These are phyloP conservation scores for Wickerhamiella bombiphila DNA, from an alignment of 805 yeast genomes.

Conservation along the genomic window DNA sequence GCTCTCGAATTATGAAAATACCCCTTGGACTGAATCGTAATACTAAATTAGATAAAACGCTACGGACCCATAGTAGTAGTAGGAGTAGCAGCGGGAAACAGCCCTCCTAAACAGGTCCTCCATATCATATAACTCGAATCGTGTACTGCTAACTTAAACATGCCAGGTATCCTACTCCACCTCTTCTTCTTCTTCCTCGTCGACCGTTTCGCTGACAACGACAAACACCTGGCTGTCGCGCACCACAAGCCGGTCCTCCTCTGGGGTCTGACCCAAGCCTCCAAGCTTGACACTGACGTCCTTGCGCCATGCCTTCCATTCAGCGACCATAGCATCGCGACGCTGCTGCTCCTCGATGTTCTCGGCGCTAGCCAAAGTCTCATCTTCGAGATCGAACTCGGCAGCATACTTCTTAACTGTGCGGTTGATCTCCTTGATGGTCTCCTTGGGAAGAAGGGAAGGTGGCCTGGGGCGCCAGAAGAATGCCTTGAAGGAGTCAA, in stretches of 20 bases:
- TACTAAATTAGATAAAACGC: no score
- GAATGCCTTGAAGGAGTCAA: slow-evolving; percentile 77
- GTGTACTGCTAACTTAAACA: neutral
- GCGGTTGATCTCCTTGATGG: slow-evolving; percentile 81
- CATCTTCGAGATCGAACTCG: slow-evolving; percentile 87
- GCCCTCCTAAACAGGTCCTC: no score
- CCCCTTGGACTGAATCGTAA: no score
- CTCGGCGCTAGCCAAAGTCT: slow-evolving; percentile 89
- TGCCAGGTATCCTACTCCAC: slow-evolving; percentile 18
- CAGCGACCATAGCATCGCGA: slow-evolving; percentile 67
- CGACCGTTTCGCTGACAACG: slow-evolving; percentile 41
- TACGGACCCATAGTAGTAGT: no score
- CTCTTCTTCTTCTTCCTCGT: slow-evolving; percentile 30
- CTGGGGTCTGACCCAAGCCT: slow-evolving; percentile 10
- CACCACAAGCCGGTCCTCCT: slow-evolving; percentile 14
- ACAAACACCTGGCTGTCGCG: slow-evolving; percentile 16
- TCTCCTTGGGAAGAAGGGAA: slow-evolving; percentile 56
- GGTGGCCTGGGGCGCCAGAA: slow-evolving; percentile 97
- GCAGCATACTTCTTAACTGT: slow-evolving; percentile 78
- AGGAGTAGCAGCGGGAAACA: no score
- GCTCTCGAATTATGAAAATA: no score
- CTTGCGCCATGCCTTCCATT: slow-evolving; percentile 73
- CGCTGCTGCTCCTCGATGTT: slow-evolving; percentile 73
- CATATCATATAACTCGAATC: no score
- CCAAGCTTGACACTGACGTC: slow-evolving; percentile 33